Conservation (phyloP, 1,284 basidiomycete species). For the Pisolithus thermaeus region DNA sequence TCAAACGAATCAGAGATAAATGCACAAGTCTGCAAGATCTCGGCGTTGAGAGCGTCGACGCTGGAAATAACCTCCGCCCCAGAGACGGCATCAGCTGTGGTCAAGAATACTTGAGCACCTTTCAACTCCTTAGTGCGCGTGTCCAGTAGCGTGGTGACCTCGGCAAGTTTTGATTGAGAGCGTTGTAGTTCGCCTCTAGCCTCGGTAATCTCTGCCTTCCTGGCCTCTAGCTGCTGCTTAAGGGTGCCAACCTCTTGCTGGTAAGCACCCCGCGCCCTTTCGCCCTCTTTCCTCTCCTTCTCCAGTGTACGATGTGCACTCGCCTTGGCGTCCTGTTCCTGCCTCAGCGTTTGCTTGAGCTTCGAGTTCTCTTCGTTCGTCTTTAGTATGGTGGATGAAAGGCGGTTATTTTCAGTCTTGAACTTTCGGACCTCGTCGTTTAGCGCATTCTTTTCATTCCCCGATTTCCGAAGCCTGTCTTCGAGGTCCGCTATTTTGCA, state of each 20-base stretch:
- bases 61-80: slow-evolving; percentile 42
- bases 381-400: slow-evolving; percentile 6
- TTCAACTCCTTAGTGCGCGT: slow-evolving; percentile 39
- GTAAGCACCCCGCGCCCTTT: slow-evolving; percentile 2
- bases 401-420: slow-evolving; percentile 11
- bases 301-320: slow-evolving; percentile 13
- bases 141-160: slow-evolving; percentile 34
- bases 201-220: slow-evolving; percentile 20
- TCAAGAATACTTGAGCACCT: slow-evolving; percentile 41
- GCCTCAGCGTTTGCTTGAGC: slow-evolving; percentile 13
- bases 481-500: slow-evolving; percentile 16
- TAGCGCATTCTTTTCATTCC: neutral
- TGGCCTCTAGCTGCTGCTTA: slow-evolving; percentile 21
- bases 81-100: slow-evolving; percentile 40
- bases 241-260: slow-evolving; percentile 18
- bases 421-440: slow-evolving; percentile 16
- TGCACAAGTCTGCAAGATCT: slow-evolving; percentile 45
- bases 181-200: slow-evolving; percentile 25
- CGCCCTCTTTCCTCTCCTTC: slow-evolving; percentile 18
- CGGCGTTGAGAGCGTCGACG: slow-evolving; percentile 41
- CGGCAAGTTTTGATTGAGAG: slow-evolving; percentile 22
- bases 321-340: slow-evolving; percentile 12
- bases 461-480: slow-evolving; percentile 1
- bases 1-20: slow-evolving; percentile 42
- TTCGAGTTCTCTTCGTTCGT: slow-evolving; percentile 7